phyloP scores from a whole-genome alignment of 2,329 filamentous ascomycete species.

The Periconia sp. region DNA sequence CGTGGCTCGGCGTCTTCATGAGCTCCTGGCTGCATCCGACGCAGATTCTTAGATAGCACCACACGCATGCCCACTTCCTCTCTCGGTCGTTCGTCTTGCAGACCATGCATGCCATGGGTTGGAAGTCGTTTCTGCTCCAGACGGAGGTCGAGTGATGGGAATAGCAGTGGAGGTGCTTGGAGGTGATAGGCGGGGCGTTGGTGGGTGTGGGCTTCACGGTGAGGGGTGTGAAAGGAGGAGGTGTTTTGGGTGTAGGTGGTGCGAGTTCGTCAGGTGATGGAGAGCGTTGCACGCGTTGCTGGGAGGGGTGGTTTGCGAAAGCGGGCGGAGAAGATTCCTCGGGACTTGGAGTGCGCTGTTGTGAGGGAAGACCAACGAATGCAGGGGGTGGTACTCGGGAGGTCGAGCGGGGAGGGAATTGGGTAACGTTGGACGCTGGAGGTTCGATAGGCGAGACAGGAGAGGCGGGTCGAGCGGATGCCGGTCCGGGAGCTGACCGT shows the following conservation, averaged over 20 bases:
- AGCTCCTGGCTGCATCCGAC: slow-evolving; percentile 34
- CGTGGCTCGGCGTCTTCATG: slow-evolving; percentile 19
- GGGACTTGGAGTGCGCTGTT: slow-evolving; percentile 7
- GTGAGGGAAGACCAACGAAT: slow-evolving; percentile 9
- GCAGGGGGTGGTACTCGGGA: slow-evolving; percentile 8
- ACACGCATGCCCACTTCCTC: slow-evolving; percentile 41
- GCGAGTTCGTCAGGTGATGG: slow-evolving; percentile 9
- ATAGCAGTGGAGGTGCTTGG: slow-evolving; percentile 40
- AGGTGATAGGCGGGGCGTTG: slow-evolving; percentile 36
- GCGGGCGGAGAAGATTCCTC: slow-evolving; percentile 17
- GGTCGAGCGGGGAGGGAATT: slow-evolving; percentile 12
- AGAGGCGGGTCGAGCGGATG: slow-evolving; percentile 3
- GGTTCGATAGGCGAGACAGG: neutral
- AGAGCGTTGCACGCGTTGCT: slow-evolving; percentile 11
- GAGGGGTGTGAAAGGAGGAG: slow-evolving; percentile 26
- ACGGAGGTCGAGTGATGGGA: slow-evolving; percentile 32
- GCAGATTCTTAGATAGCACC: slow-evolving; percentile 46
- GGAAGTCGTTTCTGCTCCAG: slow-evolving; percentile 38
- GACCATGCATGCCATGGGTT: slow-evolving; percentile 44
- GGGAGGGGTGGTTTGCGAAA: slow-evolving; percentile 8
- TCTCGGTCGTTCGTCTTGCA: slow-evolving; percentile 34
- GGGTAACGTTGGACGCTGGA: neutral
- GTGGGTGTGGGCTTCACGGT: slow-evolving; percentile 22
- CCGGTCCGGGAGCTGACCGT: slow-evolving; percentile 6
- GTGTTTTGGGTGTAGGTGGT: neutral